These are phyloP conservation scores for Rhizophagus clarus DNA, from an alignment of 192 early-diverging fungal genomes.

Conservation along the genomic window DNA sequence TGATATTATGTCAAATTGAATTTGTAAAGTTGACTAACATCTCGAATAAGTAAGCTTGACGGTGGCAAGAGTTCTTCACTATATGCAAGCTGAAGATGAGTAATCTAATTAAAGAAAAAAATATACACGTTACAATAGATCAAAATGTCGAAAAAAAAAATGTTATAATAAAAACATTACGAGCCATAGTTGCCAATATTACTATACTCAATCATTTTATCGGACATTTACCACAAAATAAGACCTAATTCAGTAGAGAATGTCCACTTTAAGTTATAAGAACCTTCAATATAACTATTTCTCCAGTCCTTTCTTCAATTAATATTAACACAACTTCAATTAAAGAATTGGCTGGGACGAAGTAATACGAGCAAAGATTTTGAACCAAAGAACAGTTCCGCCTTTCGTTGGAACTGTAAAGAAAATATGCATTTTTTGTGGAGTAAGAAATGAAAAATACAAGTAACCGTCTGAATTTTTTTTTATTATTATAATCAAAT, in stretches of 20 bases:
- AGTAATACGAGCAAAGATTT: slow-evolving; percentile 62
- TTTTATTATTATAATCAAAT: too few species aligned
- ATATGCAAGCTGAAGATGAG: slow-evolving; percentile 82
- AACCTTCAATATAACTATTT: slow-evolving; percentile 66
- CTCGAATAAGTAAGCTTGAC: slow-evolving; percentile 57
- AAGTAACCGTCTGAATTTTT: too few species aligned
- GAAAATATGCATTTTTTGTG: slow-evolving; percentile 71
- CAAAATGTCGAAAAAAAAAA: too few species aligned
- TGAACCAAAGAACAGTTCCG: slow-evolving; percentile 81
- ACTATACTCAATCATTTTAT: neutral
- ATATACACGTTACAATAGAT: too few species aligned
- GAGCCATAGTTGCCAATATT: too few species aligned
- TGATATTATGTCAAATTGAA: slow-evolving; percentile 64
- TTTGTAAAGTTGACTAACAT: slow-evolving; percentile 37
- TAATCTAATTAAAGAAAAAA: slow-evolving; percentile 54
- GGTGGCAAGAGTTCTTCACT: slow-evolving; percentile 79
- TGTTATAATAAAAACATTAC: slow-evolving; percentile 29
- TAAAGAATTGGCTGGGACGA: slow-evolving; percentile 72
- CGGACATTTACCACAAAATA: slow-evolving; percentile 64
- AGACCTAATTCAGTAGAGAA: slow-evolving; percentile 32
- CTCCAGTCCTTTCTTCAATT: slow-evolving; percentile 64
- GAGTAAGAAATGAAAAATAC: too few species aligned
- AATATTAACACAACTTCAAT: slow-evolving; percentile 81
- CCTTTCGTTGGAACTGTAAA: slow-evolving; percentile 80
- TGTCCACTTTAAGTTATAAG: slow-evolving; percentile 75